phyloP scores from a whole-genome alignment of 2,329 filamentous ascomycete genomes.

The Fusarium sp. region DNA sequence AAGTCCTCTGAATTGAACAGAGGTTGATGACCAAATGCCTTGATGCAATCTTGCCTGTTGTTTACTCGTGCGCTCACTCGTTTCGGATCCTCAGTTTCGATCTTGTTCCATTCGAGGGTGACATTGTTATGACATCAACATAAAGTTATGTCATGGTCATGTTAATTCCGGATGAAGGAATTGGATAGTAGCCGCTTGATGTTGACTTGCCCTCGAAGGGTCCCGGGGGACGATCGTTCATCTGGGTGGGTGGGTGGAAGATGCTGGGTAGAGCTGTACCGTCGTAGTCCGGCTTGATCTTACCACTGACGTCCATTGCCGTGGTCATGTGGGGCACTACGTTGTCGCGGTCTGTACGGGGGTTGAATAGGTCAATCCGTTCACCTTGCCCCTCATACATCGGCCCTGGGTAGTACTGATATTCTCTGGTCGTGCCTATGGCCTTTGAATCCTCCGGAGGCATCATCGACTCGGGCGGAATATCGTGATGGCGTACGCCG shows the following conservation, averaged over 20 bases:
- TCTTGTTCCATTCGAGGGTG: neutral
- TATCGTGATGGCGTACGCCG: slow-evolving; percentile 64
- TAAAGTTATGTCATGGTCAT: slow-evolving; percentile 55
- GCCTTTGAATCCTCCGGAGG: slow-evolving; percentile 66
- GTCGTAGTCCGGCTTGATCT: slow-evolving; percentile 67
- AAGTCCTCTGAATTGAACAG: neutral
- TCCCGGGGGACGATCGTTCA: slow-evolving; percentile 58
- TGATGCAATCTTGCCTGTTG: slow-evolving; percentile 6
- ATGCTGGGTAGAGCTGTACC: slow-evolving; percentile 62
- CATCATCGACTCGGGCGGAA: slow-evolving; percentile 67
- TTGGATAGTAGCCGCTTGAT: slow-evolving; percentile 69
- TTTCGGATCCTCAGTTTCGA: neutral
- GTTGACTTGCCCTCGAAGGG: slow-evolving; percentile 68
- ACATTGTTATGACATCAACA: neutral
- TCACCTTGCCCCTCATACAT: slow-evolving; percentile 66
- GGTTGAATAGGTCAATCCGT: slow-evolving; percentile 66
- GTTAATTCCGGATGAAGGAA: slow-evolving; percentile 64
- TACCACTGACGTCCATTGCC: slow-evolving; percentile 53
- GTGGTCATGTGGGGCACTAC: slow-evolving; percentile 52
- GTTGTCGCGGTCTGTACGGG: slow-evolving; percentile 55
- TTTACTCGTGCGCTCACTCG: neutral
- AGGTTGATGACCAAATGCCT: slow-evolving; percentile 21
- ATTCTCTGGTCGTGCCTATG: slow-evolving; percentile 65
- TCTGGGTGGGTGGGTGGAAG: slow-evolving; percentile 59
- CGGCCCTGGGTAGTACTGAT: slow-evolving; percentile 68